Percentiles rank a stretch among this genome's conserved stretches.
These are phyloP conservation scores for Penicillium sp. DNA, from an alignment of 2,329 filamentous ascomycete genomes.

Conservation along the genomic window DNA sequence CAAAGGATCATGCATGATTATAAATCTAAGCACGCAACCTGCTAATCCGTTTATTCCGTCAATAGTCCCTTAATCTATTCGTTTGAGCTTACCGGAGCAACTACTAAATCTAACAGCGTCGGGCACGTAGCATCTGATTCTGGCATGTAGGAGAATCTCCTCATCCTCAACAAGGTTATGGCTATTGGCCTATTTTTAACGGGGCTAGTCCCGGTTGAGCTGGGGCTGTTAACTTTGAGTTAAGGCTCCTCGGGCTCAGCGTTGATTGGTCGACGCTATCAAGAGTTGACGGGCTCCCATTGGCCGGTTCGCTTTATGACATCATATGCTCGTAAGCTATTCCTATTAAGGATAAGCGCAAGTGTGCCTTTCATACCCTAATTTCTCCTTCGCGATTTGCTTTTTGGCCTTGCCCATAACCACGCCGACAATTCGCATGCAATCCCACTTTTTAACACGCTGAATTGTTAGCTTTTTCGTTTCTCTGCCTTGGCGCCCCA, in stretches of 20 bases:
- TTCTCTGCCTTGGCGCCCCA: background rate
- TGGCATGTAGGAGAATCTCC: too few species aligned
- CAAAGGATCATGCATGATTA: too few species aligned
- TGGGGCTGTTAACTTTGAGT: slow-evolving; percentile 2
- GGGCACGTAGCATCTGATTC: background rate
- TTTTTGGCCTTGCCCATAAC: background rate
- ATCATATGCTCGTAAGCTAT: slow-evolving; percentile 4
- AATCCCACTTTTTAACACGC: background rate
- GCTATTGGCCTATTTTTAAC: background rate
- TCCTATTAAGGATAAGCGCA: background rate
- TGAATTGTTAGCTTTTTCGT: background rate
- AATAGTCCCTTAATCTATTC: too few species aligned
- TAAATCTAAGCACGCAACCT: too few species aligned
- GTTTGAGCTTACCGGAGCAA: too few species aligned
- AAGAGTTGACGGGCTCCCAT: background rate
- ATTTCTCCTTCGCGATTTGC: background rate
- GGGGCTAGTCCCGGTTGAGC: background rate
- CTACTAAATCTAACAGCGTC: too few species aligned
- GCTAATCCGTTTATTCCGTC: too few species aligned
- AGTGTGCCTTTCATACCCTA: slow-evolving; percentile 6
- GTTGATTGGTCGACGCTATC: background rate
- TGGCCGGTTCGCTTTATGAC: slow-evolving; percentile 14
- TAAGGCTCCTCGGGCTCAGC: background rate
- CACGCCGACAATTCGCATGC: background rate
- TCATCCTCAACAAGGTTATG: too few species aligned